These are phyloP conservation scores for Enterospora canceri DNA, from an alignment of 371 early-diverging fungal species.

Conservation along the genomic window DNA sequence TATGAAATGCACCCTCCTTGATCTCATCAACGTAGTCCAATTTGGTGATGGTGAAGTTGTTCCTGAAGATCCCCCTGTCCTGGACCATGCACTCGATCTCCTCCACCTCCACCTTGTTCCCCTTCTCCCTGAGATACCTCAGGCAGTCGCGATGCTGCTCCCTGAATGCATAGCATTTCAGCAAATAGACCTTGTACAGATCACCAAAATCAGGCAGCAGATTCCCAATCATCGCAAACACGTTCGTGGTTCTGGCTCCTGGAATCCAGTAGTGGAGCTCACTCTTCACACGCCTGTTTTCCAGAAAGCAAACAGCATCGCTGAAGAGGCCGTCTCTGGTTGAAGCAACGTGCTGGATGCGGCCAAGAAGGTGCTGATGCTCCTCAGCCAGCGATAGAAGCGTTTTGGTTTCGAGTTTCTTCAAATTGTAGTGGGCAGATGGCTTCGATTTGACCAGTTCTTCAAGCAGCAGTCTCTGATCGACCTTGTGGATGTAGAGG, in stretches of 20 bases:
- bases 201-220: conserved; percentile 34
- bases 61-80: conserved; percentile 24
- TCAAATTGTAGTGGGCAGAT: background rate
- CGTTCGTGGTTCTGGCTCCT: conserved; percentile 19
- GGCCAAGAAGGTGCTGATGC: conserved; percentile 22
- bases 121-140: background rate
- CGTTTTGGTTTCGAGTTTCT: conserved; percentile 7
- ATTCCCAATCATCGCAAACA: conserved; percentile 26
- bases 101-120: background rate
- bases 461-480: too few relatives aligned
- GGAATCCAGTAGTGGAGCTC: conserved; percentile 42
- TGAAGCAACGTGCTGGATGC: too few relatives aligned
- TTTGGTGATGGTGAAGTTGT: background rate
- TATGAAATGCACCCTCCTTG: too few relatives aligned
- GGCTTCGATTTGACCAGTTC: conserved; percentile 4
- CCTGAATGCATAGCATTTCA: background rate
- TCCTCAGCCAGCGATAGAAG: conserved; percentile 15
- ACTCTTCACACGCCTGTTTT: conserved; percentile 17
- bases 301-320: conserved; percentile 7
- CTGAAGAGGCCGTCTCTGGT: conserved; percentile 24
- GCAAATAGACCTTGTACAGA: conserved; percentile 34
- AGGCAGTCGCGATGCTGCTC: background rate
- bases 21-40: too few relatives aligned
- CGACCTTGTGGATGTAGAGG: too few relatives aligned
- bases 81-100: conserved; percentile 19